These are phyloP conservation scores for Pichia insulana DNA, from an alignment of 805 yeast genomes.

Conservation along the genomic window DNA sequence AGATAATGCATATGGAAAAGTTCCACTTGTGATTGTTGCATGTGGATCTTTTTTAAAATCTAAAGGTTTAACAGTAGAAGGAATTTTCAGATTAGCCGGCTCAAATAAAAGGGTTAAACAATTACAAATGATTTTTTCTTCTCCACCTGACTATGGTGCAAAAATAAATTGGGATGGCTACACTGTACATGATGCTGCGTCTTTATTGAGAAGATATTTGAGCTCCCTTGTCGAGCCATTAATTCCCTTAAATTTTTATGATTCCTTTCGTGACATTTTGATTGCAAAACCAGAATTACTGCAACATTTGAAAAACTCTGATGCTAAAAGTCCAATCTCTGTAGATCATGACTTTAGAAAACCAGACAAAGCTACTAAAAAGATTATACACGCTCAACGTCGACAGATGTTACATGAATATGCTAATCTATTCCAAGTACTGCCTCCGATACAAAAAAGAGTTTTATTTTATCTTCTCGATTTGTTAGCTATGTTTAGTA, in stretches of 20 bases:
- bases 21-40: conserved; percentile 91
- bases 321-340: conserved; percentile 14
- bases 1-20: conserved; percentile 65
- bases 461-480: conserved; percentile 81
- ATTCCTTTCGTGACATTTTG: conserved; percentile 70
- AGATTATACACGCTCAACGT: conserved; percentile 41
- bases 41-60: conserved; percentile 83
- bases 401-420: conserved; percentile 64
- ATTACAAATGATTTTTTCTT: conserved; percentile 71
- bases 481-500: conserved; percentile 74
- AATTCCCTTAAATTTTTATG: conserved; percentile 70
- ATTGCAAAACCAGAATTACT: conserved; percentile 54
- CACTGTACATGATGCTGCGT: conserved; percentile 95
- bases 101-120: conserved; percentile 81
- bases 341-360: conserved; percentile 9
- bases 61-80: conserved; percentile 72
- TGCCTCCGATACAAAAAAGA: conserved; percentile 77
- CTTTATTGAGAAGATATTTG: conserved; percentile 74
- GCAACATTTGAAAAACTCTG: conserved; percentile 54
- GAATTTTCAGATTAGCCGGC: conserved; percentile 91
- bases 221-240: conserved; percentile 89
- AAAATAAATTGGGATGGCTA: conserved; percentile 86
- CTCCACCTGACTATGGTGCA: conserved; percentile 86
- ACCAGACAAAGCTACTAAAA: conserved; percentile 10
- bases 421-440: conserved; percentile 52